These are phyloP conservation scores for Eutrema heterophyllum DNA, from an alignment of 345 rosid genomes.

Conservation along the genomic window DNA sequence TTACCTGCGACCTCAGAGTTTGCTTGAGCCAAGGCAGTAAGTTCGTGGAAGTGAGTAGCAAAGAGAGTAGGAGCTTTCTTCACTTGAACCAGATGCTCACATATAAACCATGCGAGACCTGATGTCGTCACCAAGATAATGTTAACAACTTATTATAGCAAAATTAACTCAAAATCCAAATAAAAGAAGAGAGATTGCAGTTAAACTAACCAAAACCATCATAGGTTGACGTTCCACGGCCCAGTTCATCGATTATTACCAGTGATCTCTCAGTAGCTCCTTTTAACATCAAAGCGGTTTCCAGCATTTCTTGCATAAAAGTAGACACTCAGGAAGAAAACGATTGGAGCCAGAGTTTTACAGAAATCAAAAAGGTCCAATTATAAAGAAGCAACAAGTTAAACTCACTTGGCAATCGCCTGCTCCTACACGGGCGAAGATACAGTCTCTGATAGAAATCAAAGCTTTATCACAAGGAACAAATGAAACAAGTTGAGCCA, in stretches of 20 bases:
- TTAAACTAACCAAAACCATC: slow-evolving; percentile 90
- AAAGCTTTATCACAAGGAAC: slow-evolving; percentile 93
- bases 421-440: slow-evolving; percentile 98
- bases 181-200: background rate
- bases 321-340: slow-evolving; percentile 64
- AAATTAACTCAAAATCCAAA: background rate
- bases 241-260: slow-evolving; percentile 95
- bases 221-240: slow-evolving; percentile 96
- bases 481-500: slow-evolving; percentile 98
- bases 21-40: slow-evolving; percentile 80
- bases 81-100: slow-evolving; percentile 91
- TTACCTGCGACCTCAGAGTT: slow-evolving; percentile 41
- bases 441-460: slow-evolving; percentile 90
- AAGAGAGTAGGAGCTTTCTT: slow-evolving; percentile 88
- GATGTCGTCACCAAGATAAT: slow-evolving; percentile 16
- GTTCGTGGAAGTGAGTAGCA: slow-evolving; percentile 97
- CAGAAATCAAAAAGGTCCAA: background rate
- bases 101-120: slow-evolving; percentile 99
- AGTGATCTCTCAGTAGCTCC: slow-evolving; percentile 87
- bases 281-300: slow-evolving; percentile 90
- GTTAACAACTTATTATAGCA: background rate
- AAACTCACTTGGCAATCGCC: slow-evolving; percentile 95
- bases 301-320: slow-evolving; percentile 99
- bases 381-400: slow-evolving; percentile 4
- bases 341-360: background rate